Evolutionary conservation across 1,139 yeast species (phyloP).

Genomic region (Geotrichum cucujoidarum): DNA sequence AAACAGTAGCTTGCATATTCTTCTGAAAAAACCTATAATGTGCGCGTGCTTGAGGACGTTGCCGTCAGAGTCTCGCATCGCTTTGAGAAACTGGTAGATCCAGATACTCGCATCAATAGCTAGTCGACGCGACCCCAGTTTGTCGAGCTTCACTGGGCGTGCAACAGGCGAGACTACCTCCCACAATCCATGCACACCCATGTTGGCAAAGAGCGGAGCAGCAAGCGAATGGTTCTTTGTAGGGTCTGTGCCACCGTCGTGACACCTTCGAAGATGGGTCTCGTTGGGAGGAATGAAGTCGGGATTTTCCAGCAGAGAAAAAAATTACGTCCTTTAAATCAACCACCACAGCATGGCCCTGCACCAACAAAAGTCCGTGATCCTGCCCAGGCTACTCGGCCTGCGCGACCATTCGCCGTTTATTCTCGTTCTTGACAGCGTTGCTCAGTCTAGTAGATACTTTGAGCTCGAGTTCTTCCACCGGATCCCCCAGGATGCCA

Average conservation of each 20-base stretch:
- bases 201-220: constrained; percentile 30
- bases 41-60: constrained; percentile 75
- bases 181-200: constrained; percentile 98
- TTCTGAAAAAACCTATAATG: constrained; percentile 85
- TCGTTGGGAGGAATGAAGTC: neutral
- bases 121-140: constrained; percentile 63
- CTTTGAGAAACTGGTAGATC: constrained; percentile 95
- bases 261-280: no score
- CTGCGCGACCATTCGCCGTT: constrained; percentile 73
- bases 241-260: no score
- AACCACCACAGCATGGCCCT: constrained; percentile 11
- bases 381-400: constrained; percentile 49
- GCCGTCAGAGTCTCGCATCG: constrained; percentile 85
- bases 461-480: constrained; percentile 55
- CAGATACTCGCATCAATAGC: constrained; percentile 99
- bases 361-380: constrained; percentile 33
- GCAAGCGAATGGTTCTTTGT: neutral
- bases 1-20: constrained; percentile 84
- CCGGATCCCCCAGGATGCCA: constrained; percentile 31
- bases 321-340: neutral
- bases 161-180: constrained; percentile 87
- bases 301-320: neutral
- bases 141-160: constrained; percentile 82
- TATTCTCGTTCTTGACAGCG: constrained; percentile 60
- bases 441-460: constrained; percentile 59